These are phyloP conservation scores for Colletotrichum scovillei DNA, from an alignment of 2,329 filamentous ascomycete genomes.

Conservation along the genomic window DNA sequence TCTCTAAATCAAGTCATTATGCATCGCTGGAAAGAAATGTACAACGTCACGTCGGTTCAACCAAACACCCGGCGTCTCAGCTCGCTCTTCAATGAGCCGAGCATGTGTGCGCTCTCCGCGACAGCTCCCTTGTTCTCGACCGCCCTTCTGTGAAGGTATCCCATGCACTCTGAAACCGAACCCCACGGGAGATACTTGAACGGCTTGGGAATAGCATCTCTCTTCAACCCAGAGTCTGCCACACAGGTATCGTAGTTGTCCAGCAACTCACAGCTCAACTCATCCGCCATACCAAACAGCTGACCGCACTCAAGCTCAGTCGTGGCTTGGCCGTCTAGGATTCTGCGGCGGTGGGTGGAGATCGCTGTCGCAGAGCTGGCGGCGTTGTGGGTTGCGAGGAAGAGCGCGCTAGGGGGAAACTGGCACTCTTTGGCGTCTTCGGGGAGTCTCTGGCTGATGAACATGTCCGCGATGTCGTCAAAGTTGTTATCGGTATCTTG, in stretches of 20 bases:
- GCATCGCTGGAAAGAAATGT: background rate
- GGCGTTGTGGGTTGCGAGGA: conserved; percentile 86
- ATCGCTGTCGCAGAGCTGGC: conserved; percentile 66
- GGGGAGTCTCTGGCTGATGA: conserved; percentile 71
- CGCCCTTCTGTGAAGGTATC: conserved; percentile 38
- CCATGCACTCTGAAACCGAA: conserved; percentile 38
- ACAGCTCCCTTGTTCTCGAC: conserved; percentile 38
- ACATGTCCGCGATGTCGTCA: conserved; percentile 74
- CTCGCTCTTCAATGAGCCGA: conserved; percentile 43
- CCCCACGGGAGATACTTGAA: conserved; percentile 40
- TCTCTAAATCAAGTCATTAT: background rate
- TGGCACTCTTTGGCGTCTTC: conserved; percentile 52
- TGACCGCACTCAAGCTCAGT: conserved; percentile 52
- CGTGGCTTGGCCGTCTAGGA: conserved; percentile 56
- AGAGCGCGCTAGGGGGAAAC: conserved; percentile 67
- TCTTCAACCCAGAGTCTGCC: conserved; percentile 20
- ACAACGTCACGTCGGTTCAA: background rate
- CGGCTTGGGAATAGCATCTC: conserved; percentile 31
- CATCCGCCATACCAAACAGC: conserved; percentile 82
- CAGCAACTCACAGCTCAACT: conserved; percentile 78
- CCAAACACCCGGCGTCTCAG: conserved; percentile 42
- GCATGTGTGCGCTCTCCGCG: conserved; percentile 41
- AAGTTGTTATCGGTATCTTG: conserved; percentile 78
- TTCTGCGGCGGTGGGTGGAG: conserved; percentile 63
- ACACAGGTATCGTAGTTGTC: conserved; percentile 30